These are phyloP conservation scores for Trichocomaceae sp. DNA, from an alignment of 2,329 filamentous ascomycete species.

Conservation along the genomic window DNA sequence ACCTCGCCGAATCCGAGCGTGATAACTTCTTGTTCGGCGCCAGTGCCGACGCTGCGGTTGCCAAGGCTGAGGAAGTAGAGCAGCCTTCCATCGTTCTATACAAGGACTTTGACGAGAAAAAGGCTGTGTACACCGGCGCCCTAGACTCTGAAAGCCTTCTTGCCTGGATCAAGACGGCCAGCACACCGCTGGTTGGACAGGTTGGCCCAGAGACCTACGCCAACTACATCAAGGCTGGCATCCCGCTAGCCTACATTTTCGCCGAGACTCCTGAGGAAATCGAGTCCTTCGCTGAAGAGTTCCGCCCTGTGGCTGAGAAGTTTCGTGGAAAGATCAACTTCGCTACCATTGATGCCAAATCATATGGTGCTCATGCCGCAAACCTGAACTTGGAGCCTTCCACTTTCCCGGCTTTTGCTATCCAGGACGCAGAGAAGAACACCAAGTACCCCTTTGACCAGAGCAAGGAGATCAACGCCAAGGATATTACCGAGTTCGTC, in stretches of 20 bases:
- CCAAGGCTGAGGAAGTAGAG: slow-evolving; percentile 83
- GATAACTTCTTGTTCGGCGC: slow-evolving; percentile 91
- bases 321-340: slow-evolving; percentile 95
- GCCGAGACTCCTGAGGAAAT: slow-evolving; percentile 88
- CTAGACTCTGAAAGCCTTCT: slow-evolving; percentile 75
- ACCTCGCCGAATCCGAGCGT: slow-evolving; percentile 67
- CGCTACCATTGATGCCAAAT: slow-evolving; percentile 90
- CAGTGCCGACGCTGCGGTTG: slow-evolving; percentile 72
- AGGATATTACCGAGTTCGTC: slow-evolving; percentile 73
- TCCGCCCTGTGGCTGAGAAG: slow-evolving; percentile 85
- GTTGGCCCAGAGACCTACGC: slow-evolving; percentile 96
- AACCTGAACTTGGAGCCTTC: slow-evolving; percentile 97
- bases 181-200: slow-evolving; percentile 88
- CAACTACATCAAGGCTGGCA: slow-evolving; percentile 82
- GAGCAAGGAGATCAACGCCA: slow-evolving; percentile 66
- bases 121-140: slow-evolving; percentile 72
- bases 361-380: slow-evolving; percentile 86
- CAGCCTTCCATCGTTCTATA: slow-evolving; percentile 85
- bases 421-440: slow-evolving; percentile 93
- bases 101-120: slow-evolving; percentile 97
- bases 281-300: slow-evolving; percentile 62
- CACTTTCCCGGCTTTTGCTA: slow-evolving; percentile 95
- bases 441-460: slow-evolving; percentile 94
- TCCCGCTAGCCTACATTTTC: slow-evolving; percentile 97
- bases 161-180: slow-evolving; percentile 73